Evolutionary conservation across 2,329 filamentous ascomycete species (phyloP), one percentile per base, ranked within the genome.

Genomic region (Neopestalotiopsis sp.): DNA sequence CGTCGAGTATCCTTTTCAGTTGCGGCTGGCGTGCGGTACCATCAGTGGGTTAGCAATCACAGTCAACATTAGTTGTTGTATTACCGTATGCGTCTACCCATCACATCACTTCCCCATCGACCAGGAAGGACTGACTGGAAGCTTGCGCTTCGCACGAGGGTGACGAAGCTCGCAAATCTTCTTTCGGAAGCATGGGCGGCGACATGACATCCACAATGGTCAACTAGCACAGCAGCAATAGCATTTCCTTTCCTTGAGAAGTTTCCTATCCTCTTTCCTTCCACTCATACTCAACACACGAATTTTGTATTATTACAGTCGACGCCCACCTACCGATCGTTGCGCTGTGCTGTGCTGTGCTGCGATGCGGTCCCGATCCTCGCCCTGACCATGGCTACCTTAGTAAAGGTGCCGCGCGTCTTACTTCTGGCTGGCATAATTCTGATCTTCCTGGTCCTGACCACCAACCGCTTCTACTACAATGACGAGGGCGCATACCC

Each of bases 371-470:
- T 66, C 66, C 38, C 53, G 42, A 87, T 75, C 83, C 34, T 38
- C 34, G 84, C 17, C 81, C 72, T 40, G 61, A 61, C 61, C 73
- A 76, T 77, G 75, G 74, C 73, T 70, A 70, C 34, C 34, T 38
- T 70, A 32, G 69, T 72, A 62, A 74, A 72, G 69, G 67, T 74
- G 49, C 74, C 75, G 68, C 75, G 74, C 65, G 68, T 74, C 66
- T 73, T 75, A 45, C 67, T 75, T 49, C 65, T 75, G 61, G 72
- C 73, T 53, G 73, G 71, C 66, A 56, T 72, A 49, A 65, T 71
- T 40, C 69, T 76, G 45, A 67, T 74, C 13, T 72, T 76, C 66
- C 70, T 77, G 67, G 70, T 76, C 68, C 71, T 72, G 45, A 73
- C 73, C 67, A 74, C 74, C n/a, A 73, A 71, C 17, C 73, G 74